phyloP scores from a whole-genome alignment of 139 green algal species.

The Limnomonas spitsbergensis region DNA sequence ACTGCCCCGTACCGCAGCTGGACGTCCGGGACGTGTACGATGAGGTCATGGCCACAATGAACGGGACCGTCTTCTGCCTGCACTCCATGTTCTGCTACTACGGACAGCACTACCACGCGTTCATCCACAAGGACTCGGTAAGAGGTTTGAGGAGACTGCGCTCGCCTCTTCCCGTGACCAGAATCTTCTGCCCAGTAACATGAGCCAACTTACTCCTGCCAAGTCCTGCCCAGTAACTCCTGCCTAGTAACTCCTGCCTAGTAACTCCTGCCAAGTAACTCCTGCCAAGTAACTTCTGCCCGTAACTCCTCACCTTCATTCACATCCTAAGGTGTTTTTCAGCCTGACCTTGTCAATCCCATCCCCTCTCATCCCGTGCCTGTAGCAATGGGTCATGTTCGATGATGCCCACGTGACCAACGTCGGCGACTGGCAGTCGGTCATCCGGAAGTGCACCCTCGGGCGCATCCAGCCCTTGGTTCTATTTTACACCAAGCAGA shows the following conservation, averaged over 20 bases:
- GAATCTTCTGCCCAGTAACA: not conserved
- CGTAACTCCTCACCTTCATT: too few species aligned
- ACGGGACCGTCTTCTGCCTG: too few species aligned
- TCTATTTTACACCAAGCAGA: constrained; percentile 66
- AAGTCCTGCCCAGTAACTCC: not conserved
- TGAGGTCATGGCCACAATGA: not conserved
- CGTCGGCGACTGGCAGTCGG: constrained; percentile 53
- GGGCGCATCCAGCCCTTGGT: constrained; percentile 69
- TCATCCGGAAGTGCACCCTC: constrained; percentile 56
- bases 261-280: too few species aligned
- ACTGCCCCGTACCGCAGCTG: too few species aligned
- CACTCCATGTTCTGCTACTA: constrained; percentile 86
- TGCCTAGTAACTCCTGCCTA: not conserved
- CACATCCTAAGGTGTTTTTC: too few species aligned
- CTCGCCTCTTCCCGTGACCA: too few species aligned
- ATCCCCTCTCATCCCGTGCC: too few species aligned
- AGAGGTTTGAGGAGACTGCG: not conserved
- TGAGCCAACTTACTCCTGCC: not conserved
- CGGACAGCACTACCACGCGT: constrained; percentile 82
- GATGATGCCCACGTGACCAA: constrained; percentile 56
- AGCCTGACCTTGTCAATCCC: too few species aligned
- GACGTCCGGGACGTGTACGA: constrained; percentile 9
- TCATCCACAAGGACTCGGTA: constrained; percentile 49
- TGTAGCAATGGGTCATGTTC: constrained; percentile 72
- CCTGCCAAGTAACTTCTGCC: too few species aligned